These are phyloP conservation scores for Tolypocladium amazonense DNA, from an alignment of 2,329 filamentous ascomycete genomes.

Conservation along the genomic window DNA sequence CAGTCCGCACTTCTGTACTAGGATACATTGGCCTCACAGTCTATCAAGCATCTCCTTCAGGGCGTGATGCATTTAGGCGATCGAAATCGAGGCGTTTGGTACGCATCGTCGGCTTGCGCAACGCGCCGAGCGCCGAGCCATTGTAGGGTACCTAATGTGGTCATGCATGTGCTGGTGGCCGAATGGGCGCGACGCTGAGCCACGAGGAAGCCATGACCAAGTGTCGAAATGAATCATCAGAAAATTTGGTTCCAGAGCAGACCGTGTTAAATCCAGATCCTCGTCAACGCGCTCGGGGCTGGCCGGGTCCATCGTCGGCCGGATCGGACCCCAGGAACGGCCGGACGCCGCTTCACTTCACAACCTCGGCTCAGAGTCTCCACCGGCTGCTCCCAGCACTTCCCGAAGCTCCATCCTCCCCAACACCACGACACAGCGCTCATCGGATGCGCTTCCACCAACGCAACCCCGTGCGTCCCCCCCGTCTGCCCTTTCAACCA, in stretches of 20 bases:
- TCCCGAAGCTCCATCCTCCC: not conserved
- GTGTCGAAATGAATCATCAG: not conserved
- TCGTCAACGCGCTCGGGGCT: not conserved
- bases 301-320: not conserved
- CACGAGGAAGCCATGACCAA: not conserved
- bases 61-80: too few relatives aligned
- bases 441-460: not conserved
- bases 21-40: too few relatives aligned
- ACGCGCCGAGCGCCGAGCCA: too few relatives aligned
- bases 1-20: too few relatives aligned
- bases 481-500: not conserved
- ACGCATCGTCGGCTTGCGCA: too few relatives aligned
- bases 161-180: not conserved
- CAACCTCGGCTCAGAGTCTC: not conserved
- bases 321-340: not conserved
- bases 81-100: too few relatives aligned
- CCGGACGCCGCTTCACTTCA: too few relatives aligned
- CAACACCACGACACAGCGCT: not conserved
- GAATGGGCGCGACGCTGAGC: not conserved
- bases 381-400: not conserved
- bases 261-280: not conserved
- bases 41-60: too few relatives aligned
- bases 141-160: too few relatives aligned
- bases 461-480: not conserved
- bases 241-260: not conserved